These are phyloP conservation scores for Theobroma grandiflorum DNA, from an alignment of 441 rosid species.

Conservation along the genomic window DNA sequence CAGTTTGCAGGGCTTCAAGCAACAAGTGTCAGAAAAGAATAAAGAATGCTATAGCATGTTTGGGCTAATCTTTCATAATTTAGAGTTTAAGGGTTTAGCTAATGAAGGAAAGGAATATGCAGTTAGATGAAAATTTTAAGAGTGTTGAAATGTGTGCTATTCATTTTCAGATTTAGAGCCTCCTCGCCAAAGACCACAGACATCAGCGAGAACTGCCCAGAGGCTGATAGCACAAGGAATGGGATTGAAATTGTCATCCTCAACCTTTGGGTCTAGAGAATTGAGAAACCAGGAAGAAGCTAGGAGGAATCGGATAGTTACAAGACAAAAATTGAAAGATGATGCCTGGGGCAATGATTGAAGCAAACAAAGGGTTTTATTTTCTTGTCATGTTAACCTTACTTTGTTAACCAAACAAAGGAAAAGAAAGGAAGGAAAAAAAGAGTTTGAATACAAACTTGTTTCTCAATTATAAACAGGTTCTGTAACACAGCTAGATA, in stretches of 20 bases:
- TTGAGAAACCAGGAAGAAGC: conserved; percentile 84
- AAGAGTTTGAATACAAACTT: background rate
- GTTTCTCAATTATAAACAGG: background rate
- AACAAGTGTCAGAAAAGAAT: no score
- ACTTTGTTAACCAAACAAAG: background rate
- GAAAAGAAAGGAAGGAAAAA: no score
- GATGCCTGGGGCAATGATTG: conserved; percentile 95
- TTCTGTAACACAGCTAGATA: background rate
- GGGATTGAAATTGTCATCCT: conserved; percentile 77
- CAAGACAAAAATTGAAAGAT: conserved; percentile 78
- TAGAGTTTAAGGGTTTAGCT: background rate
- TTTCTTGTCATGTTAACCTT: background rate
- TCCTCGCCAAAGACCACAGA: conserved; percentile 83
- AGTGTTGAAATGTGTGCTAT: background rate
- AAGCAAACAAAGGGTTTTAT: conserved; percentile 20
- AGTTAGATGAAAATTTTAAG: conserved; percentile 2
- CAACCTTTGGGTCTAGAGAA: conserved; percentile 68
- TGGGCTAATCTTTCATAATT: background rate
- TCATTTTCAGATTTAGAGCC: conserved; percentile 80
- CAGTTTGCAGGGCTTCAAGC: no score
- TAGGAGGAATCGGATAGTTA: conserved; percentile 71
- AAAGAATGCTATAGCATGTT: no score
- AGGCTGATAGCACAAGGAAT: conserved; percentile 91
- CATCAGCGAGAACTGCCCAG: conserved; percentile 90
- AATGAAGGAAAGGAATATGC: background rate